Conservation (phyloP, 106 monocot genomes). For the Dioscorea dumetorum region DNA sequence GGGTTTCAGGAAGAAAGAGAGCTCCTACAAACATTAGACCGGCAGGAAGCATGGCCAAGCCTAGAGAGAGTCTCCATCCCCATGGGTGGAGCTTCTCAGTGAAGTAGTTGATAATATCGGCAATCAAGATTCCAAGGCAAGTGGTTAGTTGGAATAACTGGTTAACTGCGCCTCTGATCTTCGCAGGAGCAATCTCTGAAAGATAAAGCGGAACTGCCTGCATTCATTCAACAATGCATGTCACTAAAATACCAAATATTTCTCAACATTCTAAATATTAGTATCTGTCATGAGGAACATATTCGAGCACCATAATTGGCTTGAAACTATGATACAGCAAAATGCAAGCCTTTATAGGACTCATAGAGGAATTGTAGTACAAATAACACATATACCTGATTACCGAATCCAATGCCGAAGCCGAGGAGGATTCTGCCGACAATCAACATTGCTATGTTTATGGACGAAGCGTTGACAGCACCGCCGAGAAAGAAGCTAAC, state of each 20-base stretch:
- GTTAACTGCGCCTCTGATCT: constrained; percentile 54
- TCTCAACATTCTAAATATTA: background rate
- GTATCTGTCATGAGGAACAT: too few species aligned
- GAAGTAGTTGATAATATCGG: constrained; percentile 63
- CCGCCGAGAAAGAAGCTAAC: constrained; percentile 51
- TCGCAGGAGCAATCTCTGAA: constrained; percentile 55
- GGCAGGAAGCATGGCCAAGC: constrained; percentile 43
- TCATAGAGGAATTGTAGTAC: too few species aligned
- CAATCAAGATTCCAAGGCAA: constrained; percentile 41
- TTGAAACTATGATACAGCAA: too few species aligned
- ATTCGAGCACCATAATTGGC: too few species aligned
- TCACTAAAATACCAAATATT: background rate
- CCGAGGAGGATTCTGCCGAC: constrained; percentile 53
- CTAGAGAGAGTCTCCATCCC: constrained; percentile 72
- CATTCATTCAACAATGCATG: background rate
- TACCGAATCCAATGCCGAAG: constrained; percentile 50
- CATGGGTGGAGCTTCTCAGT: constrained; percentile 50
- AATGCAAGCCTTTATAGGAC: too few species aligned
- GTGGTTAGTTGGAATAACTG: constrained; percentile 59
- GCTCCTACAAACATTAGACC: constrained; percentile 53
- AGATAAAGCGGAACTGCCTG: constrained; percentile 75
- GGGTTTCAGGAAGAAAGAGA: constrained; percentile 40
- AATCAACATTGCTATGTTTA: constrained; percentile 51
- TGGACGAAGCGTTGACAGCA: constrained; percentile 29
- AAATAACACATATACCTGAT: constrained; percentile 20